Conservation (phyloP, 768 basidiomycete genomes). For the Xerocomus potaroensis region DNA sequence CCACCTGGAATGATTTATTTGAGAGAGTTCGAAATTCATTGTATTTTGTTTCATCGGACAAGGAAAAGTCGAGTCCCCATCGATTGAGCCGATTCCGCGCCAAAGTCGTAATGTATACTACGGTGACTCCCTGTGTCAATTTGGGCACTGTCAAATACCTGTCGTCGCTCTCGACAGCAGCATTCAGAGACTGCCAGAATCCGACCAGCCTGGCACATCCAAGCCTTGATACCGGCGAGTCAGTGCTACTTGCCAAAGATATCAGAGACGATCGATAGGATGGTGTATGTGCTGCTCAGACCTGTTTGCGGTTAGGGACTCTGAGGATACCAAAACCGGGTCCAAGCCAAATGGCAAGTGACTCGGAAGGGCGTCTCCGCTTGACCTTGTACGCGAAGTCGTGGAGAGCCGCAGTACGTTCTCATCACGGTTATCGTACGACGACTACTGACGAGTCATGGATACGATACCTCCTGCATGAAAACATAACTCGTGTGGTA, state of each 20-base stretch:
- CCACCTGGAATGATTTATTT: conserved; percentile 61
- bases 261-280: too few relatives aligned
- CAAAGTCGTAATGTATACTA: not conserved
- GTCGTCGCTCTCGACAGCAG: not conserved
- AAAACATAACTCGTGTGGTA: not conserved
- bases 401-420: too few relatives aligned
- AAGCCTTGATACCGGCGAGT: too few relatives aligned
- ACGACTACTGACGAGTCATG: not conserved
- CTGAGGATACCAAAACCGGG: too few relatives aligned
- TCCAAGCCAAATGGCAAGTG: too few relatives aligned
- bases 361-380: too few relatives aligned
- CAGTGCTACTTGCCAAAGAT: too few relatives aligned
- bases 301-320: too few relatives aligned
- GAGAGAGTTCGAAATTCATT: conserved; percentile 29
- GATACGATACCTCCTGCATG: not conserved
- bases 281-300: too few relatives aligned
- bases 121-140: not conserved
- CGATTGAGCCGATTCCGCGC: not conserved
- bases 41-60: conserved; percentile 27
- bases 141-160: not conserved
- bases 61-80: conserved; percentile 41
- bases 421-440: too few relatives aligned
- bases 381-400: too few relatives aligned
- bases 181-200: not conserved
- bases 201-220: not conserved